Evolutionary conservation across 2,329 filamentous ascomycete species (phyloP).

Genomic region (Sclerotinia trifoliorum): DNA sequence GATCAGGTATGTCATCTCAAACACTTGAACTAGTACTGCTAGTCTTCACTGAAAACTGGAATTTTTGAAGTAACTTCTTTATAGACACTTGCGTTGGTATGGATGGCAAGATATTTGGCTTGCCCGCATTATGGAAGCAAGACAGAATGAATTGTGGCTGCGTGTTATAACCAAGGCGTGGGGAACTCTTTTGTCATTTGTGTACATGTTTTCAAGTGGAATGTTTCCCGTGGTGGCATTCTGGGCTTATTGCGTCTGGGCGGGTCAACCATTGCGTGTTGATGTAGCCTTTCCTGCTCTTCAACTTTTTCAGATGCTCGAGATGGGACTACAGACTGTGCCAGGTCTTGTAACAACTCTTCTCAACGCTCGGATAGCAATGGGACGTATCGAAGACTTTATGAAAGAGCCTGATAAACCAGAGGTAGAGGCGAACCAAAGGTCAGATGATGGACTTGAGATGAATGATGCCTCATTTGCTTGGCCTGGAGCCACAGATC

Average conservation of each 20-base stretch:
- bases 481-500: constrained; percentile 67
- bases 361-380: constrained; percentile 79
- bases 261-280: constrained; percentile 66
- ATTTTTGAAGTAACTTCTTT: neutral
- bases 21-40: neutral
- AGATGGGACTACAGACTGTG: constrained; percentile 69
- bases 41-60: neutral
- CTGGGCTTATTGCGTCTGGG: constrained; percentile 73
- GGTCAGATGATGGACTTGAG: constrained; percentile 41
- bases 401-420: constrained; percentile 82
- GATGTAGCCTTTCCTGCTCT: constrained; percentile 86
- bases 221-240: constrained; percentile 80
- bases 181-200: constrained; percentile 60
- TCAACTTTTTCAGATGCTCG: constrained; percentile 74
- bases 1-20: constrained; percentile 28
- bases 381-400: constrained; percentile 79
- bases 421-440: constrained; percentile 43
- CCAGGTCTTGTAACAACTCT: constrained; percentile 73
- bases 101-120: constrained; percentile 80
- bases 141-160: constrained; percentile 65
- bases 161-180: constrained; percentile 64
- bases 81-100: constrained; percentile 43
- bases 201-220: constrained; percentile 69
- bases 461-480: constrained; percentile 69
- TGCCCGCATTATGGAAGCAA: constrained; percentile 63